phyloP scores from a whole-genome alignment of 257 asterid genomes.

The Gardenia jasminoides region DNA sequence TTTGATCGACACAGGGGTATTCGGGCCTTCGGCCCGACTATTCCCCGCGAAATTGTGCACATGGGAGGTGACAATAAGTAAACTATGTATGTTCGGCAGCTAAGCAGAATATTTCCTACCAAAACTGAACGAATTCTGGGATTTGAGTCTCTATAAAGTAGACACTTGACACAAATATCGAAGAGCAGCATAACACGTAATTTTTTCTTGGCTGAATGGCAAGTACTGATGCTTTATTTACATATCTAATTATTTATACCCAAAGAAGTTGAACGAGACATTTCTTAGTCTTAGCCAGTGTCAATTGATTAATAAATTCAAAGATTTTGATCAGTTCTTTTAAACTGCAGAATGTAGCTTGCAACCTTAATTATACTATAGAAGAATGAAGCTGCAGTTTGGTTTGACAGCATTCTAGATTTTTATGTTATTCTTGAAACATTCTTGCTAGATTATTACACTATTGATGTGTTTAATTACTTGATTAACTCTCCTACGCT shows the following conservation, averaged over 20 bases:
- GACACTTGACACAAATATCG: too few species aligned
- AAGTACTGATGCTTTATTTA: too few species aligned
- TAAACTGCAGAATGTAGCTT: neutral
- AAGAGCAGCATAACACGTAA: too few species aligned
- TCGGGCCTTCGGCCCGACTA: too few species aligned
- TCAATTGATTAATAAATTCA: neutral
- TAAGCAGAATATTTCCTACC: neutral
- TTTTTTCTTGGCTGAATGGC: too few species aligned
- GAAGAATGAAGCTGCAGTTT: neutral
- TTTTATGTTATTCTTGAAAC: neutral
- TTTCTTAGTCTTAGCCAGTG: neutral
- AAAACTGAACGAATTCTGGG: neutral
- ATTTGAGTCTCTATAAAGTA: neutral
- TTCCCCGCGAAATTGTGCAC: too few species aligned
- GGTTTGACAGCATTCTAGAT: too few species aligned
- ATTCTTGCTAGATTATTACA: neutral
- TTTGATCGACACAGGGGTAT: too few species aligned
- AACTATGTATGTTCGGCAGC: neutral
- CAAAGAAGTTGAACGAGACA: too few species aligned
- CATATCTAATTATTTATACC: too few species aligned
- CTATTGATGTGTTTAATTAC: neutral
- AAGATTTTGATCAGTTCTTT: neutral
- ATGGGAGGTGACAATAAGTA: neutral
- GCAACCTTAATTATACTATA: neutral
- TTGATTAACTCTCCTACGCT: constrained; percentile 9